Conservation (phyloP, 306 rosid species). For the Rubus parviflorus region DNA sequence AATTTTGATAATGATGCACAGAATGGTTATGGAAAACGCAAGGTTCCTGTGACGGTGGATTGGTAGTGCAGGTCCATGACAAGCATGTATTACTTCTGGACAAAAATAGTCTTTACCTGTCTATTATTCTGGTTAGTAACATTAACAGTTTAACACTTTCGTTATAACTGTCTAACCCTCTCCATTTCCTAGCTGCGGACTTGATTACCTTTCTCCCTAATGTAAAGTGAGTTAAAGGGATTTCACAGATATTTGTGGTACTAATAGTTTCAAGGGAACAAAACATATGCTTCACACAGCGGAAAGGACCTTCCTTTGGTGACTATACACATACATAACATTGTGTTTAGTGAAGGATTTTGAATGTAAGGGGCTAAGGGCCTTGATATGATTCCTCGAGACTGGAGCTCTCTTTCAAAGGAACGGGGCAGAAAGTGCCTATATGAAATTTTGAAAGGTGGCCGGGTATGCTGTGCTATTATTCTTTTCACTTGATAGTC, state of each 20-base stretch:
- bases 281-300: constrained; percentile 94
- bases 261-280: constrained; percentile 60
- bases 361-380: constrained; percentile 97
- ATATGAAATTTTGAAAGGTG: constrained; percentile 84
- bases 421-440: constrained; percentile 87
- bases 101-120: constrained; percentile 95
- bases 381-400: constrained; percentile 95
- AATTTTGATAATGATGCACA: constrained; percentile 52
- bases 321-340: constrained; percentile 18
- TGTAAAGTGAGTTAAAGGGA: not conserved
- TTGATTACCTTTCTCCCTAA: not conserved
- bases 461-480: constrained; percentile 56
- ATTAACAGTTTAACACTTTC: not conserved
- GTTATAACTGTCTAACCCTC: not conserved
- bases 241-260: constrained; percentile 19
- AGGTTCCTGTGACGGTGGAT: constrained; percentile 85
- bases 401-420: constrained; percentile 92
- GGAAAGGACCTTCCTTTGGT: constrained; percentile 45
- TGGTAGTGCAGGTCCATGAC: constrained; percentile 94
- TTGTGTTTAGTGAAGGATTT: constrained; percentile 54
- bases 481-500: not conserved
- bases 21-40: constrained; percentile 58
- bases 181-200: no score
- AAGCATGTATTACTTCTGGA: constrained; percentile 82
- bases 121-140: constrained; percentile 77